Conservation (phyloP, 345 rosid species). For the Raphanus sativus region DNA sequence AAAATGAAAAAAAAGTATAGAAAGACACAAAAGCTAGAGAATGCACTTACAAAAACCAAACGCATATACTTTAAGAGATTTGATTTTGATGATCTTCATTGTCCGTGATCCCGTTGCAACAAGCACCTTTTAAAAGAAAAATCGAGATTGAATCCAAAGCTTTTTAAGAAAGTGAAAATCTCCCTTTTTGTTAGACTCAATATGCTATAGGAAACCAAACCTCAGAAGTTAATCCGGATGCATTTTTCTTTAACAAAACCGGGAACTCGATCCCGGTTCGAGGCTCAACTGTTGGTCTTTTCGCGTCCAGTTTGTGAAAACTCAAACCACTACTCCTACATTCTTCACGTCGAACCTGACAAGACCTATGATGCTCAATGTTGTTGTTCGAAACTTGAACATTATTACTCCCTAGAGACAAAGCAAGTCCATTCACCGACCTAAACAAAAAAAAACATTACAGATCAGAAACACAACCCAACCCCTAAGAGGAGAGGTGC, state of each 20-base stretch:
- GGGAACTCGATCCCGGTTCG: constrained; percentile 90
- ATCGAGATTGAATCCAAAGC: not conserved
- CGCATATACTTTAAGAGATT: constrained; percentile 79
- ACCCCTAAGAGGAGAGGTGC: not conserved
- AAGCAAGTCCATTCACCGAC: constrained; percentile 48
- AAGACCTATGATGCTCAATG: constrained; percentile 52
- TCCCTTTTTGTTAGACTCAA: not conserved
- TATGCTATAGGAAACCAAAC: no score
- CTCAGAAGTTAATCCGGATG: constrained; percentile 57
- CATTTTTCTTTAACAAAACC: constrained; percentile 46
- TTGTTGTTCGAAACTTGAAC: constrained; percentile 37
- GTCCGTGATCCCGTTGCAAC: constrained; percentile 94
- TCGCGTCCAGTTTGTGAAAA: constrained; percentile 55
- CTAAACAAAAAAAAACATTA: constrained; percentile 30
- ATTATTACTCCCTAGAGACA: constrained; percentile 46
- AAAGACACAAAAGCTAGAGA: constrained; percentile 33
- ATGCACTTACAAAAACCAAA: constrained; percentile 90
- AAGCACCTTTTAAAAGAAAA: constrained; percentile 72
- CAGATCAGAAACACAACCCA: not conserved
- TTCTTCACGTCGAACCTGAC: constrained; percentile 45
- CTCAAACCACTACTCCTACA: constrained; percentile 38
- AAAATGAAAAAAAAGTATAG: not conserved
- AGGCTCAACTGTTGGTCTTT: constrained; percentile 62
- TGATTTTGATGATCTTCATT: constrained; percentile 75
- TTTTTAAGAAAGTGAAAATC: not conserved